Base-by-base conservation (phyloP, 2,329 filamentous ascomycete genomes). In the Thielaviopsis musarum region DNA sequence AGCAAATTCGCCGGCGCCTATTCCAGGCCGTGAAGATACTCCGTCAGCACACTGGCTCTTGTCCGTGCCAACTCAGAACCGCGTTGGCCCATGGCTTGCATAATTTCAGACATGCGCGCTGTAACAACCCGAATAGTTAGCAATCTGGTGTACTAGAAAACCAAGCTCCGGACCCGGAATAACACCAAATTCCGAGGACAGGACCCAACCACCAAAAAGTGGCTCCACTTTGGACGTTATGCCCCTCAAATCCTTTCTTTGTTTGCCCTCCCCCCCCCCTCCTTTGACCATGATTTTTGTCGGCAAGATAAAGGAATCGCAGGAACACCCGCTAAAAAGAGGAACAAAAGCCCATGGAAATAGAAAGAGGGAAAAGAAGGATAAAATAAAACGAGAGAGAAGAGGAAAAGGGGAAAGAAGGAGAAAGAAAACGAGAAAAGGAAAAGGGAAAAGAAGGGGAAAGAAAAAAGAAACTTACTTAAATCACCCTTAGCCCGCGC, bases 401-500 rank as follows among this genome's bases (percentile, higher is more conserved):
- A 28, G 7, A 7, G 26, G 7, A 7, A 3, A 28, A 17, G 54
- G 15, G 19, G 52, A 45, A 15, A 26, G 22, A 24, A 30, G 21
- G 38, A 41, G 3, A 49, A 48, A 54, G n/a, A 22, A 24, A 12
- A 56, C 48, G 5, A 53, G 12, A 59, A 26, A 30, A 19, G 38
- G 38, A 3, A 49, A 49, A 54, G 60, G 17, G 28, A 13, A 28
- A 38, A 24, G 55, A 60, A 62, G 61, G 65, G 61, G 26, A 54
- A 54, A 52, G 17, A 45, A 54, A 22, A 48, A 34, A 51, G 45
- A 55, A 52, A 73, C 80, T 73, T 67, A 84, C 81, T 71, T 62
- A 85, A 81, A 72, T 85, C 82, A 10, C 71, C 70, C 65, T 75
- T 78, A 0, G 79, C 82, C 65, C 80, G 75, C n/a, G 78, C 74